These are phyloP conservation scores for Aspergillus caelatus DNA, from an alignment of 2,329 filamentous ascomycete species.

Conservation along the genomic window DNA sequence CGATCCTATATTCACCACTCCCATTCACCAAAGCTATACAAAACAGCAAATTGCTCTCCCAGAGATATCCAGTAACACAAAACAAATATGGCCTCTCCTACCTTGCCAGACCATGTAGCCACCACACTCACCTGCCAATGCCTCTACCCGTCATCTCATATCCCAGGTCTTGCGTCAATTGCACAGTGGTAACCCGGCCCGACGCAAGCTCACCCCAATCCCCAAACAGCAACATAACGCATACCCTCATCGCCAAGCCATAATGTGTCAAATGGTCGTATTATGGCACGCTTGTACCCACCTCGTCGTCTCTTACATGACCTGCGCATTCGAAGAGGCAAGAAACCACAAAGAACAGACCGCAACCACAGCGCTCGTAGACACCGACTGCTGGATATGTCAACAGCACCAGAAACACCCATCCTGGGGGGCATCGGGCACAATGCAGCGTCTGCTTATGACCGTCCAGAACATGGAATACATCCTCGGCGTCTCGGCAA, in stretches of 20 bases:
- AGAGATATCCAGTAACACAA: not conserved
- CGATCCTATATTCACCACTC: not conserved
- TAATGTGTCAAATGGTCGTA: constrained; percentile 12
- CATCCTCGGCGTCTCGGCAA: constrained; percentile 8
- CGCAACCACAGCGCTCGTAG: constrained; percentile 3
- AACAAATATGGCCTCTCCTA: not conserved
- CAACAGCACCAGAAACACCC: not conserved
- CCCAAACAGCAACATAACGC: not conserved
- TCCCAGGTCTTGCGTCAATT: not conserved
- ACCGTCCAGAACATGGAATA: constrained; percentile 1
- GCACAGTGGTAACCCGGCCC: not conserved
- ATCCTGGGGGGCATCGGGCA: not conserved
- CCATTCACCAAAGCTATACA: not conserved
- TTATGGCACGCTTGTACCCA: constrained; percentile 15
- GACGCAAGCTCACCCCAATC: not conserved
- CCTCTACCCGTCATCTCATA: not conserved
- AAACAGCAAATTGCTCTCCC: not conserved
- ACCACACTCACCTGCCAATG: not conserved
- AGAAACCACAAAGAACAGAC: not conserved
- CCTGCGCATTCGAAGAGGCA: constrained; percentile 8
- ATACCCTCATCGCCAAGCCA: not conserved
- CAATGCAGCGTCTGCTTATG: not conserved
- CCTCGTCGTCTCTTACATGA: not conserved
- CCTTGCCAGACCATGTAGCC: not conserved
- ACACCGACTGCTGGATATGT: constrained; percentile 10